These are phyloP conservation scores for Anaeromyces robustus DNA, from an alignment of 192 early-diverging fungal species.

Conservation along the genomic window DNA sequence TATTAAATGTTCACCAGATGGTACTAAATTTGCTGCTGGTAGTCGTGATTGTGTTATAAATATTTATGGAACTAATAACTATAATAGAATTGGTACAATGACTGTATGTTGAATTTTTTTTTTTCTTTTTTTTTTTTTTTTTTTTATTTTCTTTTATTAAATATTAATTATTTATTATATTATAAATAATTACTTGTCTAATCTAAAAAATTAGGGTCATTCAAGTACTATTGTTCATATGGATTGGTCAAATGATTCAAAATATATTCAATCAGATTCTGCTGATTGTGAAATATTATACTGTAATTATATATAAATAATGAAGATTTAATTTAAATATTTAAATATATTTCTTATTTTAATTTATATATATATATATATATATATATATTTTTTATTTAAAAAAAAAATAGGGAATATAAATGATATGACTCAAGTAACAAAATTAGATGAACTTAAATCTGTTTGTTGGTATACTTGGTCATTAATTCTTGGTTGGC, in stretches of 20 bases:
- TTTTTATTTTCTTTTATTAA: too few species aligned
- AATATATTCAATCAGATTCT: neutral
- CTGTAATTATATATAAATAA: too few species aligned
- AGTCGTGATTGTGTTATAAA: neutral
- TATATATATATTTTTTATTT: neutral
- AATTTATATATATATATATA: too few species aligned
- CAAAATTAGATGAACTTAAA: neutral
- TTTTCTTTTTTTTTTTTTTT: too few species aligned
- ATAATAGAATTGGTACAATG: neutral
- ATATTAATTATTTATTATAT: too few species aligned
- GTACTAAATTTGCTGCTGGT: neutral
- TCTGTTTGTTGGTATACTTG: neutral
- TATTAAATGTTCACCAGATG: neutral
- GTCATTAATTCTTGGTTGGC: neutral
- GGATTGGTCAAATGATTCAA: neutral
- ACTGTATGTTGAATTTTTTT: neutral
- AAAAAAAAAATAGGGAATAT: neutral
- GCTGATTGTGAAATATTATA: neutral
- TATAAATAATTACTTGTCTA: neutral
- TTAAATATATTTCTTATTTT: too few species aligned
- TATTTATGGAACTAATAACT: neutral
- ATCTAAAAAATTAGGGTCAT: too few species aligned
- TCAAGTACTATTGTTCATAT: neutral
- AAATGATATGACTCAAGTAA: neutral
- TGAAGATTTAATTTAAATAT: too few species aligned